Evolutionary conservation across 2,329 filamentous ascomycete genomes (phyloP), one percentile per base, ranked within the genome.

Genomic region (Alternaria panax): DNA sequence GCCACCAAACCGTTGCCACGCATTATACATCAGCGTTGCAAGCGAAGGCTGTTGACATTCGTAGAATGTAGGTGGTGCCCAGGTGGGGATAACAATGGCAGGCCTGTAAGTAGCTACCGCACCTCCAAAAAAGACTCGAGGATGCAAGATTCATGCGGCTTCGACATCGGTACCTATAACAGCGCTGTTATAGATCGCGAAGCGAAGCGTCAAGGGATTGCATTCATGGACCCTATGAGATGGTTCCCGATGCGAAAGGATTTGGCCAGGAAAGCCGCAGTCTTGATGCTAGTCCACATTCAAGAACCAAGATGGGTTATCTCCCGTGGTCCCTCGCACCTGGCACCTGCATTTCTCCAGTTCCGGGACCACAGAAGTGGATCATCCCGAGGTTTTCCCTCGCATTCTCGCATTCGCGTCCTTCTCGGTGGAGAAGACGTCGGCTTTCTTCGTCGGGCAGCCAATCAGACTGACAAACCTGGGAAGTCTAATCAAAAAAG

Each of bases 1-100:
- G 61, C 58, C 61, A 51, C 61, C 50, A 54, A 36, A 42, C 38
- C 40, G 30, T 51, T 51, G 45, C 12, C 14, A 34, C 45, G 22
- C n/a, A n/a, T n/a, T n/a, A n/a, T 7, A 34, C 30, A 30, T 25
- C 20, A 20, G 45, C 45, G 14, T 47, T 18, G 18, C 30, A 22
- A 34, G 45, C 34, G 18, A 22, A 24, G 7, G 30, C 20, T 48
- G 45, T n/a, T 30, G 25, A 48, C 36, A 18, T 11, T 25, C 1
- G 30, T 25, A 14, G 20, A n/a, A 48, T 25, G 30, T 28, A 34
- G 45, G 45, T 32, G 18, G 18, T 7, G 28, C n/a, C n/a, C n/a
- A n/a, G n/a, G n/a, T n/a, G n/a, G n/a, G 45, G n/a, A 22, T 14
- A 32, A 6, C 18, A 34, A 7, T 34, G 45, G 24, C 18, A 47